Percentiles rank a stretch among this genome's conserved stretches.
Conservation (phyloP, 2,329 filamentous ascomycete species). For the Didymella arachidicola region DNA sequence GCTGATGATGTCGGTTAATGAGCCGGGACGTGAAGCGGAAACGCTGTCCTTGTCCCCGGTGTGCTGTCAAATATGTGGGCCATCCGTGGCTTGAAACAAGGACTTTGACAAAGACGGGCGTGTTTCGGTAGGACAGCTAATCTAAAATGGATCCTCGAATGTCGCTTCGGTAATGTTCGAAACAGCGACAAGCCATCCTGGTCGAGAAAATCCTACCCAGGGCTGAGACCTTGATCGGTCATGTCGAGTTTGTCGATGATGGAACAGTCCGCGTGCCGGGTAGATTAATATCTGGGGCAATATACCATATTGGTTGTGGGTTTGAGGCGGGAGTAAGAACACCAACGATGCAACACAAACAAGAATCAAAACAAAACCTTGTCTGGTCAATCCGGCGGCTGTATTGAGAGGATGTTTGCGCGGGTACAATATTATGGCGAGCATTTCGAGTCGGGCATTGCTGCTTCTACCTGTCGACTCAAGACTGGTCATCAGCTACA, state of each 20-base stretch:
- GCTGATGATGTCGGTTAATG: constrained; percentile 30
- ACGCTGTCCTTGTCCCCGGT: constrained; percentile 30
- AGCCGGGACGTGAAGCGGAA: constrained; percentile 31
- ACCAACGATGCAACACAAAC: constrained; percentile 16
- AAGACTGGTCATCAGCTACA: neutral
- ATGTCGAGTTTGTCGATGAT: constrained; percentile 23
- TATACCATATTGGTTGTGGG: constrained; percentile 36
- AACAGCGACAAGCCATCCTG: constrained; percentile 4
- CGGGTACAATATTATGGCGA: neutral
- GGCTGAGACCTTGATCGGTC: constrained; percentile 6
- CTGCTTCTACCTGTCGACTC: neutral
- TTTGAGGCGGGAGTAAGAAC: constrained; percentile 22
- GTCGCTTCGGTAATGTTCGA: constrained; percentile 19
- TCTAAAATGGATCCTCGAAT: constrained; percentile 32
- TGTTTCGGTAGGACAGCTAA: constrained; percentile 32
- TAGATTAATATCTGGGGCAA: constrained; percentile 48
- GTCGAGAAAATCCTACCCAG: neutral
- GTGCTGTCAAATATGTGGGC: constrained; percentile 25
- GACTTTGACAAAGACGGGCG: constrained; percentile 29
- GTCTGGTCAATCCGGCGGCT: neutral
- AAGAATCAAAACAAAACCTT: constrained; percentile 9
- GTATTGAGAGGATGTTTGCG: neutral
- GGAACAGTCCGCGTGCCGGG: constrained; percentile 28
- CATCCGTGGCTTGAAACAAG: constrained; percentile 26
- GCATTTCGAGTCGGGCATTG: neutral